Base-by-base conservation (phyloP, 306 rosid species). In the Gillenia trifoliata region DNA sequence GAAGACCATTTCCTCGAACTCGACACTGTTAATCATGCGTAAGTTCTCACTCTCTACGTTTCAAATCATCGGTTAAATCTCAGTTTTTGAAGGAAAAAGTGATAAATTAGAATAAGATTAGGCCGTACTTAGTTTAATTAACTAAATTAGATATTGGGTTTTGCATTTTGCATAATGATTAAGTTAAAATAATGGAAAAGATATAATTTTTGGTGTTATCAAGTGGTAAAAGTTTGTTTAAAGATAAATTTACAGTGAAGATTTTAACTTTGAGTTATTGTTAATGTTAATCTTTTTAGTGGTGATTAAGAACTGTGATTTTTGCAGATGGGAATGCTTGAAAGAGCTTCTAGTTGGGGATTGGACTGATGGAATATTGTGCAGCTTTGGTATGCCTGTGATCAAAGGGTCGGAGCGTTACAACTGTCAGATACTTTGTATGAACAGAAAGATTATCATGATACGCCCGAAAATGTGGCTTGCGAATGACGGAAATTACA, bases 1-100 rank as follows among this genome's bases (percentile, higher is more conserved):
- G 98, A 94, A 83, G 98, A 94, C 71, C 98, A 94, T 75, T 94
- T 94, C 83, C 81, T 94, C 80, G 98, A 94, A 81, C 97, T 93
- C 23, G 98, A 93, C 72, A 93, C 98, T 7, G 72, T 93, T 22
- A 71, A 75, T 72, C 97, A 93, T 41, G 93, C 97, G 96, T 93
- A 70, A 72, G 82, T 56, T 19, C 22, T n/a, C 60, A 45, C 15
- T 6, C 43, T 6, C 31, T 29, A 31, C 41, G 11, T 23, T 78
- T 70, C 31, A 34, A 8, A 34, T 36, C 29, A 34, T 64, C 2
- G 1, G 12, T 64, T 64, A 5, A 62, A 62, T 20, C 31, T 34
- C 36, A 26, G 61, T 2, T 34, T n/a, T 52, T 20, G 30, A 59
- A 59, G 17, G 8, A 26, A 26, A 13, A 60, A 2, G 31, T 55